A percentile compares a stretch with the other conserved stretches of the same genome.
Conservation (phyloP, 2,329 filamentous ascomycete species). For the Furcasterigmium sp. region DNA sequence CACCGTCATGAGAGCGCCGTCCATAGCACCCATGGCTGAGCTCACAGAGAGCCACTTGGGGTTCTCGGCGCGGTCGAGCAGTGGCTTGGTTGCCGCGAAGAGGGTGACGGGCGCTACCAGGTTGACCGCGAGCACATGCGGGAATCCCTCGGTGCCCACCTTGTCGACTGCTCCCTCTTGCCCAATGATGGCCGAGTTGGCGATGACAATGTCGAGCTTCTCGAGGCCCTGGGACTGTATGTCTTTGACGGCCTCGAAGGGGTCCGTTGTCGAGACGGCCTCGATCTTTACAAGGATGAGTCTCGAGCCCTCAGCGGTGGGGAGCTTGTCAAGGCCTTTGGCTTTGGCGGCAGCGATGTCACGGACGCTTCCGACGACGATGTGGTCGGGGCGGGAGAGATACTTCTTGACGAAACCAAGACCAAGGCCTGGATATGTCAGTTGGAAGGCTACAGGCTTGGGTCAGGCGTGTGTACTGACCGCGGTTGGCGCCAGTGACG, state of each 20-base stretch:
- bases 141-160: neutral
- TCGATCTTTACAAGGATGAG: neutral
- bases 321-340: neutral
- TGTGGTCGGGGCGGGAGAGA: conserved; percentile 28
- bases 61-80: conserved; percentile 22
- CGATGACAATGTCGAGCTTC: conserved; percentile 50
- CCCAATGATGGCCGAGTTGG: conserved; percentile 48
- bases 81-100: conserved; percentile 23
- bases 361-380: conserved; percentile 30
- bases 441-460: neutral
- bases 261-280: neutral
- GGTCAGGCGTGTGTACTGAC: conserved; percentile 8
- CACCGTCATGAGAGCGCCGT: neutral
- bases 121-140: neutral
- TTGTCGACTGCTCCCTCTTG: neutral
- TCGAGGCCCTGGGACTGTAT: conserved; percentile 52
- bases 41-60: conserved; percentile 26
- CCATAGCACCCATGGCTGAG: neutral
- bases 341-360: conserved; percentile 16
- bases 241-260: conserved; percentile 39
- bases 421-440: conserved; percentile 5
- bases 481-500: conserved; percentile 25
- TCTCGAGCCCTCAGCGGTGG: neutral
- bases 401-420: conserved; percentile 14
- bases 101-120: neutral